Conservation (phyloP, 768 basidiomycete species). For the Boletus rufocinnamomeus region DNA sequence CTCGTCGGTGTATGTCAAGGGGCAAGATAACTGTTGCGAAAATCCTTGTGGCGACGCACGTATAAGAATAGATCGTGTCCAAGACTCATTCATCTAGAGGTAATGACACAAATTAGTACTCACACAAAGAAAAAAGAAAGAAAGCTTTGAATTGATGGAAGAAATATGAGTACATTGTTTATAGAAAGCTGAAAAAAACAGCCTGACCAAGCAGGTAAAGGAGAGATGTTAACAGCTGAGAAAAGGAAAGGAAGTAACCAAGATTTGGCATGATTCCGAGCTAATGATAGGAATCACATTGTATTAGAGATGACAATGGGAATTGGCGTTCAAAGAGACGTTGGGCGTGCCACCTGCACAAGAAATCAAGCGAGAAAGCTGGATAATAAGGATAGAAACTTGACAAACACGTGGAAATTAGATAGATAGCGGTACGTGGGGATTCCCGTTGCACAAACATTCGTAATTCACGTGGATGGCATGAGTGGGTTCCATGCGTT, state of each 20-base stretch:
- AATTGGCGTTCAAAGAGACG: conserved; percentile 7
- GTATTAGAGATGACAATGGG: conserved; percentile 3
- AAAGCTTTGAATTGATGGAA: conserved; percentile 15
- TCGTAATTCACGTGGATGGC: conserved; percentile 30
- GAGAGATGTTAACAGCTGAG: background rate
- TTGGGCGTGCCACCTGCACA: conserved; percentile 15
- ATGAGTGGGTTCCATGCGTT: conserved; percentile 23
- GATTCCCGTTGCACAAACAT: conserved; percentile 24
- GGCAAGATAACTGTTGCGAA: background rate
- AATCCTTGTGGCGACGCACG: background rate
- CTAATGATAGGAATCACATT: conserved; percentile 7
- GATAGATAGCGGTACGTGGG: conserved; percentile 22
- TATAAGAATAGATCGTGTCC: background rate
- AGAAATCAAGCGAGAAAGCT: conserved; percentile 22
- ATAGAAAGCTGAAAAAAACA: conserved; percentile 14
- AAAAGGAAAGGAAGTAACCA: conserved; percentile 9
- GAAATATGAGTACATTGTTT: conserved; percentile 21
- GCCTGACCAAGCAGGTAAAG: conserved; percentile 28
- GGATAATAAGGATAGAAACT: conserved; percentile 34
- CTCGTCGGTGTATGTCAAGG: background rate
- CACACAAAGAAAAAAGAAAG: background rate
- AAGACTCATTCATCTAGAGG: background rate
- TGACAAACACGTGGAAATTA: conserved; percentile 16
- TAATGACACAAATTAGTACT: background rate
- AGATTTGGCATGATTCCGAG: conserved; percentile 9